Base-by-base conservation (phyloP, 345 rosid genomes). In the Acer campestre region DNA sequence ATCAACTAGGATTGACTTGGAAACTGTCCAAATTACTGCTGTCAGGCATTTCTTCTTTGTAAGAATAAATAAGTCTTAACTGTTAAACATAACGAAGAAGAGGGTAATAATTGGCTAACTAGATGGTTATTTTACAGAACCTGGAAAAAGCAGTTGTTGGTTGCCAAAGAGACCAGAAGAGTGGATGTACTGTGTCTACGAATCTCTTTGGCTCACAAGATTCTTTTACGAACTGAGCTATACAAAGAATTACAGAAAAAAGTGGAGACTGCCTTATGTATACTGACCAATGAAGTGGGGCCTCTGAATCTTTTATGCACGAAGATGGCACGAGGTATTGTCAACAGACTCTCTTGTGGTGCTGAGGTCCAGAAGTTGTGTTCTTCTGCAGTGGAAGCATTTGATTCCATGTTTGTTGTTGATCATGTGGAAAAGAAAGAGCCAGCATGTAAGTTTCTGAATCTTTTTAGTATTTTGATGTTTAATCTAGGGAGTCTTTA, bases 91-190 rank as follows among this genome's bases (percentile, higher is more conserved):
- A 18, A 25, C 4, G 35, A 44, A 7, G 29, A 23, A 59, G 18
- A 56, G 65, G 40, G 64, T 42, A 44, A 20, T 23, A 68, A 67
- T 53, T 68, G 27, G 49, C 75, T 65, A 35, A 70, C 27, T 31
- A 3, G 68, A 40, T 29, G 40, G 14, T 65, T 75, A 27, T 70
- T 76, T 76, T 61, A 27, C 83, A 90, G 93, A 67, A 80, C 82
- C 29, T 93, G 90, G 96, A 90, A 86, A 85, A 91, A 92, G 78
- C 98, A 91, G 31, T 49, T 91, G 81, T 51, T 85, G 78, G 77
- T 86, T 74, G 96, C 98, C 55, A 87, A 85, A 80, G 98, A 89
- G 83, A 89, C 98, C 9, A 90, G 98, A 85, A 85, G 98, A 84
- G 94, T 93, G 53, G 94, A 91, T 75, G 91, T 81, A 29, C 87